Conservation (phyloP, 2,329 filamentous ascomycete species). For the Sporothrix luriei region DNA sequence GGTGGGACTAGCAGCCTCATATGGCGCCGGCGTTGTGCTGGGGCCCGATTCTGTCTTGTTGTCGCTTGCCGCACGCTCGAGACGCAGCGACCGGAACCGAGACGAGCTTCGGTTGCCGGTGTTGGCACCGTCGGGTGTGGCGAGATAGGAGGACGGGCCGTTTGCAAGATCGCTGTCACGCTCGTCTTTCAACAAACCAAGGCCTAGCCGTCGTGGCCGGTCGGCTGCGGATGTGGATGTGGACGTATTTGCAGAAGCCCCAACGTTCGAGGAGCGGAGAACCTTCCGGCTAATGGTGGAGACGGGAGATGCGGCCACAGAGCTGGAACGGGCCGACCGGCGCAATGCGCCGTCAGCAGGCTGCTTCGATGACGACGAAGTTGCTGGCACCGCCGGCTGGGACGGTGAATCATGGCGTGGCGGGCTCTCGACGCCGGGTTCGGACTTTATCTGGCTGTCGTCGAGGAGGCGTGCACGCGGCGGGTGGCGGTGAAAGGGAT, state of each 20-base stretch:
- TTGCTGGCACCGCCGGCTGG: slow-evolving; percentile 31
- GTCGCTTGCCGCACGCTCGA: slow-evolving; percentile 44
- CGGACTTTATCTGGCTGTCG: slow-evolving; percentile 39
- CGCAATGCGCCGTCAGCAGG: slow-evolving; percentile 40
- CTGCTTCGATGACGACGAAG: slow-evolving; percentile 17
- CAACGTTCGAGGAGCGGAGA: slow-evolving; percentile 38
- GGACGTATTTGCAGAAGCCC: slow-evolving; percentile 30
- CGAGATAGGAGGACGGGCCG: slow-evolving; percentile 44
- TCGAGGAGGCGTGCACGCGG: slow-evolving; percentile 30
- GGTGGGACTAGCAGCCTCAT: slow-evolving; percentile 55
- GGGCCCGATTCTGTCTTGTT: slow-evolving; percentile 52
- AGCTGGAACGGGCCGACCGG: slow-evolving; percentile 42
- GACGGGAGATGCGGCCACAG: slow-evolving; percentile 42
- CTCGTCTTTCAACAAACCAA: slow-evolving; percentile 30
- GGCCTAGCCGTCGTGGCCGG: slow-evolving; percentile 46
- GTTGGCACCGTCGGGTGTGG: slow-evolving; percentile 56
- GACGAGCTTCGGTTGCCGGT: slow-evolving; percentile 44
- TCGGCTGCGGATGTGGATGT: slow-evolving; percentile 44
- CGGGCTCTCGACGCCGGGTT: slow-evolving; percentile 43
- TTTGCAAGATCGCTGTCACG: neutral
- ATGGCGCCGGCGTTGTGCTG: slow-evolving; percentile 47
- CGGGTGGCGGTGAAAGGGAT: slow-evolving; percentile 18
- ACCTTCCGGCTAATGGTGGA: slow-evolving; percentile 41
- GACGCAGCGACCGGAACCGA: slow-evolving; percentile 48
- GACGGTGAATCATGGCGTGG: slow-evolving; percentile 40